Evolutionary conservation across 371 early-diverging fungal genomes (phyloP).

Genomic region (Mucor mucedo): DNA sequence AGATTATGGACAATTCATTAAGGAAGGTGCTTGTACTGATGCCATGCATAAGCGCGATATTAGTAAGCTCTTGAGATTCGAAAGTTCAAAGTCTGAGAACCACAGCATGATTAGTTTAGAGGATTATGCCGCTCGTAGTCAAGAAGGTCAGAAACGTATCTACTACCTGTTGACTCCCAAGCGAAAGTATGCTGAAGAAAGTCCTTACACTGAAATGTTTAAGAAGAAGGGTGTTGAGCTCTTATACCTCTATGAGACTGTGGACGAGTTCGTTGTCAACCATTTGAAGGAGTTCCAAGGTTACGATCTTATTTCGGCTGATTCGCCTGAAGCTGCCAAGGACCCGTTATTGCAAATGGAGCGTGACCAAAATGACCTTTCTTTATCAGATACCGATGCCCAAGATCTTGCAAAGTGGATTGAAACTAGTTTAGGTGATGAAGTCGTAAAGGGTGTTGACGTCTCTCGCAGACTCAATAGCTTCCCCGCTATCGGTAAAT

Average conservation of each 20-base stretch:
- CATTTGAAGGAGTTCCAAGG: constrained; percentile 77
- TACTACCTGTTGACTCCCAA: constrained; percentile 88
- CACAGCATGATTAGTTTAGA: constrained; percentile 75
- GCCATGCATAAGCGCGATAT: constrained; percentile 72
- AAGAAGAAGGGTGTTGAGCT: constrained; percentile 76
- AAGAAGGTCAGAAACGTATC: constrained; percentile 90
- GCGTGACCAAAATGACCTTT: constrained; percentile 21
- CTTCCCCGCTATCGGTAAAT: constrained; percentile 73
- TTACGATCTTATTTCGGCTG: constrained; percentile 82
- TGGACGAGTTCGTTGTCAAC: constrained; percentile 92
- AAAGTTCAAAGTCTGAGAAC: constrained; percentile 67
- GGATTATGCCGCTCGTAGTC: constrained; percentile 88
- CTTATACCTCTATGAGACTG: constrained; percentile 80
- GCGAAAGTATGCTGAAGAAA: constrained; percentile 77
- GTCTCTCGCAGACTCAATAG: constrained; percentile 70
- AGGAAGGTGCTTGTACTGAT: constrained; percentile 92
- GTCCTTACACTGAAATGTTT: constrained; percentile 91
- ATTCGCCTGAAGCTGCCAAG: constrained; percentile 66
- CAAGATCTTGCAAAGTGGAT: constrained; percentile 74
- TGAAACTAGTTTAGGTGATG: constrained; percentile 62
- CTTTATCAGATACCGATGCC: constrained; percentile 59
- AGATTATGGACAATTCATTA: constrained; percentile 83
- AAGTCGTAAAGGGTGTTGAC: constrained; percentile 69
- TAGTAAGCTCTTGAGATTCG: constrained; percentile 86
- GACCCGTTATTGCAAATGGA: constrained; percentile 54